Percentiles rank a stretch among this genome's conserved stretches.
Conservation (phyloP, 805 yeast species). For the Blastobotrys attinorum region DNA sequence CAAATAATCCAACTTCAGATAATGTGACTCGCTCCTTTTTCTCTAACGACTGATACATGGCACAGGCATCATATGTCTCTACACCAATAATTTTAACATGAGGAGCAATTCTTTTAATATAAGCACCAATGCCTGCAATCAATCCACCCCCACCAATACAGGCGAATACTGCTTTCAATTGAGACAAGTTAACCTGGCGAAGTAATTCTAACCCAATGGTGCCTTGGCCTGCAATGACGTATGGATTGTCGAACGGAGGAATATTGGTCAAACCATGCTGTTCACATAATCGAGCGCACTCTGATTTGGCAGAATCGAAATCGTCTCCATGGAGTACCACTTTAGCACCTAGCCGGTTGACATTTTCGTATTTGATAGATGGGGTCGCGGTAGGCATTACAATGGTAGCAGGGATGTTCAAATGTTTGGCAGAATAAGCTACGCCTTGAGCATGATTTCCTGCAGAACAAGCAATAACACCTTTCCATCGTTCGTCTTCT, state of each 20-base stretch:
- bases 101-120: slow-evolving; percentile 93
- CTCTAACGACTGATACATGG: slow-evolving; percentile 66
- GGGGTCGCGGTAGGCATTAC: slow-evolving; percentile 99
- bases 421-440: slow-evolving; percentile 78
- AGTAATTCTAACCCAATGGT: slow-evolving; percentile 90
- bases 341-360: slow-evolving; percentile 84
- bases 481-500: slow-evolving; percentile 53
- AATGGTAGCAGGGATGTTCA: slow-evolving; percentile 88
- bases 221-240: slow-evolving; percentile 98
- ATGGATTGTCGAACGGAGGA: slow-evolving; percentile 99
- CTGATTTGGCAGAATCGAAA: slow-evolving; percentile 90
- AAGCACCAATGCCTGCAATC: slow-evolving; percentile 83
- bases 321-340: slow-evolving; percentile 92
- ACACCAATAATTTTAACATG: slow-evolving; percentile 93
- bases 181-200: slow-evolving; percentile 73
- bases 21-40: slow-evolving; percentile 48
- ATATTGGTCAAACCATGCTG: slow-evolving; percentile 75
- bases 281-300: slow-evolving; percentile 64
- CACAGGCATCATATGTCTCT: slow-evolving; percentile 93
- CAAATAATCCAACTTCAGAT: slow-evolving; percentile 84
- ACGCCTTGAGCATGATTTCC: slow-evolving; percentile 99
- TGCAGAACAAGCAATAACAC: slow-evolving; percentile 97
- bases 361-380: slow-evolving; percentile 86
- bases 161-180: slow-evolving; percentile 78
- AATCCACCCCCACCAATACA: slow-evolving; percentile 98